These are phyloP conservation scores for Streptanthus diversifolius DNA, from an alignment of 345 rosid species.

Conservation along the genomic window DNA sequence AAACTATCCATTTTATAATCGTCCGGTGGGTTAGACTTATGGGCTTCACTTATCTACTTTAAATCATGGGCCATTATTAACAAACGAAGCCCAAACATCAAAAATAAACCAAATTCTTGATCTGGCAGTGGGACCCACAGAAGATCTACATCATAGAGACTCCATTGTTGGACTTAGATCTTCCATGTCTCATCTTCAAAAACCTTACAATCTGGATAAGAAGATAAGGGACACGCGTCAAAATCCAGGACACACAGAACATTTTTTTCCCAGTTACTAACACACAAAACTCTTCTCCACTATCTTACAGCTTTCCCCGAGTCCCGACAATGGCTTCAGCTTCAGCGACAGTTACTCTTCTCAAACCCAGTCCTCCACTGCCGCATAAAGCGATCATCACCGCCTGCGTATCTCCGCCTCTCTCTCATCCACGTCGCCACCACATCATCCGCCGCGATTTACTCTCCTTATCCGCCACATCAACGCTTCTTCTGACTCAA, in stretches of 20 bases:
- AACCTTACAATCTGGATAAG: constrained; percentile 52
- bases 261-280: background rate
- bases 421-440: background rate
- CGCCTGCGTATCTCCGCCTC: constrained; percentile 12
- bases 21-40: too few species aligned
- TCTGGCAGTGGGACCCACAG: constrained; percentile 8
- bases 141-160: constrained; percentile 12
- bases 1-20: too few species aligned
- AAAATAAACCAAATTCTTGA: background rate
- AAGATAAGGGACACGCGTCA: constrained; percentile 90
- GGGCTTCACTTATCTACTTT: too few species aligned
- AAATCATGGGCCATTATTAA: background rate
- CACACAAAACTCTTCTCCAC: constrained; percentile 6
- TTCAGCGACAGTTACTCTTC: constrained; percentile 64
- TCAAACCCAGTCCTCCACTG: constrained; percentile 46
- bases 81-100: background rate
- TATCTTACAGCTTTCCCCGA: background rate
- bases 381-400: constrained; percentile 28
- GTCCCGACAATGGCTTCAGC: constrained; percentile 59
- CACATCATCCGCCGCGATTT: constrained; percentile 55
- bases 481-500: constrained; percentile 32
- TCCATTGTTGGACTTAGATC: constrained; percentile 18
- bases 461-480: constrained; percentile 38
- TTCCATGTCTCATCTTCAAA: constrained; percentile 4
- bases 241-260: constrained; percentile 17